Conservation (phyloP, 2,329 filamentous ascomycete species). For the Cordyceps cateniannulata region DNA sequence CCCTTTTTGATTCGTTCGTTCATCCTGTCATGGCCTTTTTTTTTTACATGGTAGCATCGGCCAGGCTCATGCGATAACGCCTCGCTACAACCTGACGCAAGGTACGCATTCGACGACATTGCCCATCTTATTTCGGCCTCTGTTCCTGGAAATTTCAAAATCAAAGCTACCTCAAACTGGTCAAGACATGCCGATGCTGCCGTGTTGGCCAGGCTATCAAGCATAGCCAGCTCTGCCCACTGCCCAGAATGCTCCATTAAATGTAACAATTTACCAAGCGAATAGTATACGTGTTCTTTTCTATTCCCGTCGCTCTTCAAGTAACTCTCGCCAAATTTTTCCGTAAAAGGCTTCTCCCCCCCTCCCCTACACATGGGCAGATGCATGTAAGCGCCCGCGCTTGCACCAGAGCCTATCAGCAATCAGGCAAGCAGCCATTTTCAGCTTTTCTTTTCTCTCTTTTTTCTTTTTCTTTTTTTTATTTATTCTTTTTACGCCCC, state of each 20-base stretch:
- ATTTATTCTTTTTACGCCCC: neutral
- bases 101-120: neutral
- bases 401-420: neutral
- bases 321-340: neutral
- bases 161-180: too few relatives aligned
- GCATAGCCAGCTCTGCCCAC: too few relatives aligned
- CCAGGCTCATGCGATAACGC: neutral
- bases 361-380: too few relatives aligned
- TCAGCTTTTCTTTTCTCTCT: too few relatives aligned
- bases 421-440: neutral
- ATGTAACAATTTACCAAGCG: too few relatives aligned
- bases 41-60: neutral
- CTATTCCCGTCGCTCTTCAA: neutral
- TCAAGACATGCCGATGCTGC: neutral
- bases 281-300: too few relatives aligned
- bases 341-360: too few relatives aligned
- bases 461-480: too few relatives aligned
- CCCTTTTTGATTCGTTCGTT: too few relatives aligned
- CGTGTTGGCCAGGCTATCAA: neutral
- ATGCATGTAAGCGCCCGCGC: slow-evolving; percentile 4
- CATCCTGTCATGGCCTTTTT: too few relatives aligned
- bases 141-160: neutral
- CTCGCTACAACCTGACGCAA: neutral
- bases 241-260: too few relatives aligned
- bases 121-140: neutral